Percentiles rank a stretch among this genome's conserved stretches.
Evolutionary conservation across 331 rosid species (phyloP).

Genomic region (Malus hybrid): DNA sequence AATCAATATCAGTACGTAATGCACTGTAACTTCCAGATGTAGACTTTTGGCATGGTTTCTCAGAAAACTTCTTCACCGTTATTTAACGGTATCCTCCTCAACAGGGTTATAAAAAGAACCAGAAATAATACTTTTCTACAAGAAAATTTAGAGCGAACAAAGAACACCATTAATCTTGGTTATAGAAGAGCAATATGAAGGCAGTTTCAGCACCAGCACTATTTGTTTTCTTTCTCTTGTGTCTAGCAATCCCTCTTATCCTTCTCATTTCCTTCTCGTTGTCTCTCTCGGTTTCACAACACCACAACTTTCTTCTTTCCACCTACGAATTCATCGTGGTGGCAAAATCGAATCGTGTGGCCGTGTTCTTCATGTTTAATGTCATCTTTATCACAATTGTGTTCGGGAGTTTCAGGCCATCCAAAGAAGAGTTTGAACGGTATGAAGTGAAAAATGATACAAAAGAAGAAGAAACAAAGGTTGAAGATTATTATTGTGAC

Average conservation of each 20-base stretch:
- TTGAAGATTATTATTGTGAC: not conserved
- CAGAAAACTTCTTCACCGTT: not conserved
- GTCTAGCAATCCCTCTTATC: not conserved
- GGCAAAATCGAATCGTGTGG: slow-evolving; percentile 7
- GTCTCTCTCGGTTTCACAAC: slow-evolving; percentile 3
- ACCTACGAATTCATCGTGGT: slow-evolving; percentile 11
- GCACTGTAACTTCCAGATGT: not conserved
- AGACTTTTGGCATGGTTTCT: slow-evolving; percentile 6
- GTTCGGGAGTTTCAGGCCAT: slow-evolving; percentile 8
- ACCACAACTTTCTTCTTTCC: slow-evolving; percentile 7
- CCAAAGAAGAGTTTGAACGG: not conserved
- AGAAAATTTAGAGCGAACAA: not conserved
- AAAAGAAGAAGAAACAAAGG: not conserved
- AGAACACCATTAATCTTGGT: not conserved
- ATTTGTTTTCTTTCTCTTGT: not conserved
- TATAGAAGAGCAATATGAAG: not conserved
- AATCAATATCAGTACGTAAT: no score
- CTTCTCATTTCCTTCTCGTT: not conserved
- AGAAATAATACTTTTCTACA: not conserved
- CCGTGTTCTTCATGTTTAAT: slow-evolving; percentile 13
- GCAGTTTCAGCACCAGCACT: not conserved
- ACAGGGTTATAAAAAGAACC: not conserved
- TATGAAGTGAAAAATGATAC: not conserved
- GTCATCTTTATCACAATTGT: slow-evolving; percentile 6
- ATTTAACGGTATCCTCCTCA: not conserved